Conservation (phyloP, 495 filamentous ascomycete species). For the Talaromyces borbonicus region DNA sequence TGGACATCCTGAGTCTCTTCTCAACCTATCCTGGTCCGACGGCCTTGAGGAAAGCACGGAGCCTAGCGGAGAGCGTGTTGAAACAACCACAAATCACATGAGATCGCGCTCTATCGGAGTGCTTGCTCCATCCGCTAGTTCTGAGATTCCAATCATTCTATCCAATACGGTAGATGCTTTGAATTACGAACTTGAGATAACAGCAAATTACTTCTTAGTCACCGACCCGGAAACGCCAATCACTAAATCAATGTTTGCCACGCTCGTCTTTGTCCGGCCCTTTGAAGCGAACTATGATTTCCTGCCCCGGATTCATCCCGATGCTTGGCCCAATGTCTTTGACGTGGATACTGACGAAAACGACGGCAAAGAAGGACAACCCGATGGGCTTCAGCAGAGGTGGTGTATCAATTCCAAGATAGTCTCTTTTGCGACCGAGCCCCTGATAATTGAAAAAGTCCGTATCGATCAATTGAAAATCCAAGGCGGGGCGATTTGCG, state of each 20-base stretch:
- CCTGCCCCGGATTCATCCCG: slow-evolving; percentile 61
- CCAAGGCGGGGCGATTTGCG: slow-evolving; percentile 43
- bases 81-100: slow-evolving; percentile 25
- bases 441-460: slow-evolving; percentile 56
- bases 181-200: slow-evolving; percentile 61
- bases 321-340: slow-evolving; percentile 83
- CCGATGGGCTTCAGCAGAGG: slow-evolving; percentile 63
- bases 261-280: slow-evolving; percentile 63
- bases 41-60: slow-evolving; percentile 10
- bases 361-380: slow-evolving; percentile 15
- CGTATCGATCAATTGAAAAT: slow-evolving; percentile 45
- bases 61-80: slow-evolving; percentile 17
- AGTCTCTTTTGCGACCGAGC: slow-evolving; percentile 63
- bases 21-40: slow-evolving; percentile 38
- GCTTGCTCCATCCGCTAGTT: slow-evolving; percentile 40
- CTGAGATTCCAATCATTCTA: slow-evolving; percentile 24
- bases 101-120: slow-evolving; percentile 26
- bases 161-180: slow-evolving; percentile 38
- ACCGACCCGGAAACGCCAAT: slow-evolving; percentile 80
- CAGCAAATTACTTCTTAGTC: slow-evolving; percentile 63
- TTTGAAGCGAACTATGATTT: slow-evolving; percentile 88
- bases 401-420: slow-evolving; percentile 70
- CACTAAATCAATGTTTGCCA: slow-evolving; percentile 54
- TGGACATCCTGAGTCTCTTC: slow-evolving; percentile 45
- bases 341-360: slow-evolving; percentile 34